phyloP scores from a whole-genome alignment of 345 rosid genomes.

The Reutealis trisperma region DNA sequence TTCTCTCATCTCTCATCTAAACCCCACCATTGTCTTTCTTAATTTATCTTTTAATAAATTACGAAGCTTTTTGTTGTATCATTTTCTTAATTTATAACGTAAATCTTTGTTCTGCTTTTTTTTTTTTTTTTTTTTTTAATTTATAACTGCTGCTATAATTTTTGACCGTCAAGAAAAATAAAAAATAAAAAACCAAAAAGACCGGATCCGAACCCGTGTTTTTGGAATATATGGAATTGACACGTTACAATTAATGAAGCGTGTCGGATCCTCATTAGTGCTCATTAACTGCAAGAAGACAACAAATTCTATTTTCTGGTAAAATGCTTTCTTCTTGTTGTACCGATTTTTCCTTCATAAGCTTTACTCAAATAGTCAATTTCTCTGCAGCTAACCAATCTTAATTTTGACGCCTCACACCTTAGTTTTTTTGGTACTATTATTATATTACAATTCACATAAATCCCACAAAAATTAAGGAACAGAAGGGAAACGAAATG shows the following conservation, averaged over 20 bases:
- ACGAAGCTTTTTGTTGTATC: too few relatives aligned
- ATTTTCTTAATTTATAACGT: too few relatives aligned
- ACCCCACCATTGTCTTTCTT: too few relatives aligned
- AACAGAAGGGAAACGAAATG: slow-evolving; percentile 17
- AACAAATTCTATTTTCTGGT: neutral
- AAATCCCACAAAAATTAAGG: neutral
- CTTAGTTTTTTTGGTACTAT: neutral
- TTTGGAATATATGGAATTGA: neutral
- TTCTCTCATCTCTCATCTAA: too few relatives aligned
- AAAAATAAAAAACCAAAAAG: too few relatives aligned
- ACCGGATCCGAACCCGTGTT: too few relatives aligned
- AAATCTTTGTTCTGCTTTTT: too few relatives aligned
- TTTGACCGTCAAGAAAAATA: too few relatives aligned
- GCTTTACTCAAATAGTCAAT: neutral
- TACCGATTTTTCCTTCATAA: neutral
- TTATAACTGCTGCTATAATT: too few relatives aligned
- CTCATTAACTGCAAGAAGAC: slow-evolving; percentile 3
- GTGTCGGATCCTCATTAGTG: slow-evolving; percentile 30
- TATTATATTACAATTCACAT: neutral
- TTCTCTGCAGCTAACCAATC: neutral
- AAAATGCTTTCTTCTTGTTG: too few relatives aligned
- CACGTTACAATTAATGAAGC: neutral
- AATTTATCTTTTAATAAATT: too few relatives aligned
- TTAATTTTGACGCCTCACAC: neutral
- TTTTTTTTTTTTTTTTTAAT: too few relatives aligned